These are phyloP conservation scores for Picea sitchensis DNA, from an alignment of 75 land plant genomes.

Conservation along the genomic window DNA sequence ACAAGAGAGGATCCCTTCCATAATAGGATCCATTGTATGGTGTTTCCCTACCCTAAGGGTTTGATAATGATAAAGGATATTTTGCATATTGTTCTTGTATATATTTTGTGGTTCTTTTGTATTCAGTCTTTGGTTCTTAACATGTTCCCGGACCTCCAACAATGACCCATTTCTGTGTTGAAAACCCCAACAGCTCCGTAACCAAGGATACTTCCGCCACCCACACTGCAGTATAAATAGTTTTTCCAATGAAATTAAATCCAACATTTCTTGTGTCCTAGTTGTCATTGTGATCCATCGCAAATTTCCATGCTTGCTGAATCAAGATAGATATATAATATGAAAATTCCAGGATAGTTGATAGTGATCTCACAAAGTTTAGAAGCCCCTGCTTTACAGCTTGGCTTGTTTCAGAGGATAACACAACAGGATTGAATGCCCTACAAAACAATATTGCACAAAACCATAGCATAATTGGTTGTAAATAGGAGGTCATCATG, in stretches of 20 bases:
- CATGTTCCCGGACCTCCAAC: too few species aligned
- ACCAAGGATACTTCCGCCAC: slow-evolving; percentile 75
- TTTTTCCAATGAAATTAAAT: slow-evolving; percentile 80
- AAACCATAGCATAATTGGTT: slow-evolving; percentile 58
- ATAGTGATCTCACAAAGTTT: slow-evolving; percentile 69
- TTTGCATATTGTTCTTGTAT: too few species aligned
- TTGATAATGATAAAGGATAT: too few species aligned
- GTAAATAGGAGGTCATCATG: too few species aligned
- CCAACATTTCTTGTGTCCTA: slow-evolving; percentile 79
- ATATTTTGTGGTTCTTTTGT: too few species aligned
- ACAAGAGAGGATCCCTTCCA: too few species aligned
- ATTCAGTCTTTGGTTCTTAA: too few species aligned
- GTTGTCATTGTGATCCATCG: slow-evolving; percentile 49
- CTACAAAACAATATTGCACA: slow-evolving; percentile 63
- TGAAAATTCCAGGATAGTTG: slow-evolving; percentile 77
- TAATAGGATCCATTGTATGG: too few species aligned
- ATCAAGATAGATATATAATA: slow-evolving; percentile 75
- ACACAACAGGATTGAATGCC: slow-evolving; percentile 62
- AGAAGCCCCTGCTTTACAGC: slow-evolving; percentile 74
- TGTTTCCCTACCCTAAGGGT: too few species aligned
- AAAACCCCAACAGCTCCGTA: too few species aligned
- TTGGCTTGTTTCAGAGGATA: slow-evolving; percentile 78
- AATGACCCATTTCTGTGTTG: too few species aligned
- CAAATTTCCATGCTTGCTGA: slow-evolving; percentile 65
- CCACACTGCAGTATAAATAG: slow-evolving; percentile 85